Evolutionary conservation across 148 eudicot species (phyloP).

Genomic region (Rhododendron mucronatum): DNA sequence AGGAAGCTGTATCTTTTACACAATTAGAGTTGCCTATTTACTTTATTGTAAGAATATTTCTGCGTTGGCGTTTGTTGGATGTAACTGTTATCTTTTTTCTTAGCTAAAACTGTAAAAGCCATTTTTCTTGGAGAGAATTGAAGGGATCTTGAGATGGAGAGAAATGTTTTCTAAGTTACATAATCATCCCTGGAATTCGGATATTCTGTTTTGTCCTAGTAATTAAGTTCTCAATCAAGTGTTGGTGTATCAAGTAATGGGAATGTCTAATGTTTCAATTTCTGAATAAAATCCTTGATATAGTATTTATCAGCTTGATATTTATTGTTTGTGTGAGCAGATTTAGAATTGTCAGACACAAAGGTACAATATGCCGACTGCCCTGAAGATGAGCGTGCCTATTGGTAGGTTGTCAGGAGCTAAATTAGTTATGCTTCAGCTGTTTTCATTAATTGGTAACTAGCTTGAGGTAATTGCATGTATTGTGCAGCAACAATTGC

Average conservation of each 20-base stretch:
- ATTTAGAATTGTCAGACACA: constrained; percentile 22
- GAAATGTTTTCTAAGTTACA: background rate
- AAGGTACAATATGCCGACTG: constrained; percentile 14
- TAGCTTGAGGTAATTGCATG: background rate
- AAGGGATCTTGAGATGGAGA: background rate
- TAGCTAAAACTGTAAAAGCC: too few relatives aligned
- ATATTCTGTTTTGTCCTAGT: background rate
- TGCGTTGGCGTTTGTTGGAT: background rate
- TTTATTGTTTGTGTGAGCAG: constrained; percentile 18
- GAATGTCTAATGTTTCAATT: background rate
- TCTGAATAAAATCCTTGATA: background rate
- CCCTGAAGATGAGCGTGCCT: constrained; percentile 23
- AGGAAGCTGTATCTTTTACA: background rate
- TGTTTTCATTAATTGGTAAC: background rate
- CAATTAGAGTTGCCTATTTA: background rate
- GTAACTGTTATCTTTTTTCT: background rate
- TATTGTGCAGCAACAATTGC: constrained; percentile 50
- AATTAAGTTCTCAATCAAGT: background rate
- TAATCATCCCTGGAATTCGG: background rate
- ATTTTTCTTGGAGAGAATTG: background rate
- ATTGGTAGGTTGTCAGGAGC: constrained; percentile 28
- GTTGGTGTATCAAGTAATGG: background rate
- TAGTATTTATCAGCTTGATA: background rate
- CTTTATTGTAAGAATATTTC: background rate
- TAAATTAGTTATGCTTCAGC: background rate